Percentiles rank a stretch among this genome's conserved stretches.
These are phyloP conservation scores for Kwoniella dendrophila DNA, from an alignment of 768 basidiomycete species.

Conservation along the genomic window DNA sequence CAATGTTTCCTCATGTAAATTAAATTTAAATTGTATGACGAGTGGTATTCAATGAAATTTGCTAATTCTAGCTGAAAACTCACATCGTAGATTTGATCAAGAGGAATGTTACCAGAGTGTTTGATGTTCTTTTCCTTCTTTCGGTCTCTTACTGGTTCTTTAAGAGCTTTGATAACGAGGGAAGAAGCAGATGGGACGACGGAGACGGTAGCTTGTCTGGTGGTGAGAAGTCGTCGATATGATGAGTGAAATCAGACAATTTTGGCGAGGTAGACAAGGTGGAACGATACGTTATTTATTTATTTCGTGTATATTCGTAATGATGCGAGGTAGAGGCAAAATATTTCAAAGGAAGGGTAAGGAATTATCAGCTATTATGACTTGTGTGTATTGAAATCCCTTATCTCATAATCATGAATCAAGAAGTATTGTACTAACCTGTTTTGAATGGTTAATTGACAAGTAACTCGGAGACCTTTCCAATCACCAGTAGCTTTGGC, in stretches of 20 bases:
- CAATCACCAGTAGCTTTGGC: conserved; percentile 97
- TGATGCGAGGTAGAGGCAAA: not conserved
- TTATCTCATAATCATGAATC: not conserved
- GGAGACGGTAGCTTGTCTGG: conserved; percentile 86
- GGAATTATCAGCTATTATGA: not conserved
- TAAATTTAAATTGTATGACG: too few relatives aligned
- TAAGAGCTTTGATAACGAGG: conserved; percentile 95
- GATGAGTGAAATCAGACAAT: not conserved
- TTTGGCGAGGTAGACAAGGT: too few relatives aligned
- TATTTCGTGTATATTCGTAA: not conserved
- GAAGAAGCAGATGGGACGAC: conserved; percentile 97
- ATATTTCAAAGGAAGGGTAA: too few relatives aligned
- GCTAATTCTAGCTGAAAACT: conserved; percentile 21
- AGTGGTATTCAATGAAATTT: too few relatives aligned
- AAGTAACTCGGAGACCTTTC: conserved; percentile 99
- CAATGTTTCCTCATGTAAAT: too few relatives aligned
- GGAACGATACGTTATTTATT: too few relatives aligned
- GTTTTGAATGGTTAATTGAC: conserved; percentile 99
- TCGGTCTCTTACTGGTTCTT: conserved; percentile 98
- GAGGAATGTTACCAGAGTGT: conserved; percentile 87
- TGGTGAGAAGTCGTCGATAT: not conserved
- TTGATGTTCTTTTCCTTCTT: conserved; percentile 99
- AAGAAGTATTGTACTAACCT: conserved; percentile 50
- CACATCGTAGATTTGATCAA: conserved; percentile 84
- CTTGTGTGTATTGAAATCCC: not conserved